Conservation (phyloP, 1,139 yeast species). For the Suhomyces choctaworum region DNA sequence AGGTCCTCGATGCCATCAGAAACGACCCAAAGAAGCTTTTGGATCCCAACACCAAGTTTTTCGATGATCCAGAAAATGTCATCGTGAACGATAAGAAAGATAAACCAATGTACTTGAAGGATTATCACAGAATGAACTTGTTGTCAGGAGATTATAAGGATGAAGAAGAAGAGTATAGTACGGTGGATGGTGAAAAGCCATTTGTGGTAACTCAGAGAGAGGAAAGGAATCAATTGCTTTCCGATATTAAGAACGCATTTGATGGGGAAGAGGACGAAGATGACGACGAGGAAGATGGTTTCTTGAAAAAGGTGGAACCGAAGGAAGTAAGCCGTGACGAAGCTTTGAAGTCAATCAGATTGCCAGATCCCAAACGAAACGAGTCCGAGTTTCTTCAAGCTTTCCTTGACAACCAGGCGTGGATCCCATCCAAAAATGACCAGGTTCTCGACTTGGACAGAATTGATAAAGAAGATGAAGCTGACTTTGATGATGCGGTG, state of each 20-base stretch:
- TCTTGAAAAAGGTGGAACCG: constrained; percentile 56
- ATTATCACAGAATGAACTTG: constrained; percentile 83
- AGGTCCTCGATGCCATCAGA: constrained; percentile 70
- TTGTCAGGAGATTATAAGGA: constrained; percentile 59
- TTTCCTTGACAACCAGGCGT: constrained; percentile 75
- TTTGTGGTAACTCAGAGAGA: constrained; percentile 75
- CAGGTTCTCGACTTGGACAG: constrained; percentile 57
- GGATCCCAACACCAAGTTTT: constrained; percentile 69
- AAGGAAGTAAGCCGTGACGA: constrained; percentile 14
- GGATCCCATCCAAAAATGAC: constrained; percentile 73
- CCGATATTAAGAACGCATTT: constrained; percentile 74
- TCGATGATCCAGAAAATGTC: constrained; percentile 56
- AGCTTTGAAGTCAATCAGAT: constrained; percentile 23
- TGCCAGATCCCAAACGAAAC: constrained; percentile 72
- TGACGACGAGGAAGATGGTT: constrained; percentile 44
- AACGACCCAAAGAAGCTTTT: constrained; percentile 63
- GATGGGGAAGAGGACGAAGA: constrained; percentile 45
- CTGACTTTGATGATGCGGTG: constrained; percentile 87
- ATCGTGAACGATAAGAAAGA: constrained; percentile 38
- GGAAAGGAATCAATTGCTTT: constrained; percentile 67
- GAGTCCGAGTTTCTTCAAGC: constrained; percentile 70
- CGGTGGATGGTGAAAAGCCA: constrained; percentile 60
- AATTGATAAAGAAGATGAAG: constrained; percentile 68
- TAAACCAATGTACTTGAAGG: constrained; percentile 86
- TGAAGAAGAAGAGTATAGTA: constrained; percentile 46